Evolutionary conservation across 2,329 filamentous ascomycete genomes (phyloP).

Genomic region (Calonectria pseudoturangicola): DNA sequence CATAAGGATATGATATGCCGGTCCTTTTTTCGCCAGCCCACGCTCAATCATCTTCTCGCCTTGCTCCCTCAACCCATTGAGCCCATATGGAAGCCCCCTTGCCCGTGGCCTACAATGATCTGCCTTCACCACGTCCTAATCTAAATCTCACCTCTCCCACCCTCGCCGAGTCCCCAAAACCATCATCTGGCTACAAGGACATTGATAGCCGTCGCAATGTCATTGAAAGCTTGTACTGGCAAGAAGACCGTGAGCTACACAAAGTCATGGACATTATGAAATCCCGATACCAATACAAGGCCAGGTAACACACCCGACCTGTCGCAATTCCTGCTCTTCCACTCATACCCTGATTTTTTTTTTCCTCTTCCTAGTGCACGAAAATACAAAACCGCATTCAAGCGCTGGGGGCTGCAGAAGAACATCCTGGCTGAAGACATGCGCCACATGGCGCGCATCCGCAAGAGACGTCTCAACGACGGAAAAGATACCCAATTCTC

Average conservation of each 20-base stretch:
- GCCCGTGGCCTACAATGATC: not conserved
- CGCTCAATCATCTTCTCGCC: not conserved
- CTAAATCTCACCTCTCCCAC: not conserved
- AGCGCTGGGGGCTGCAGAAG: conserved; percentile 14
- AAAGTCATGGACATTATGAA: conserved; percentile 12
- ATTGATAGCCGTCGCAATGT: conserved; percentile 19
- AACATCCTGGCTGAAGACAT: conserved; percentile 6
- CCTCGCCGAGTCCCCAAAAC: not conserved
- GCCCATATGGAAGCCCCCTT: conserved; percentile 12
- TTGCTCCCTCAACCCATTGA: not conserved
- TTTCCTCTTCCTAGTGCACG: not conserved
- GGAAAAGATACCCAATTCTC: conserved; percentile 12
- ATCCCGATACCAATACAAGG: not conserved
- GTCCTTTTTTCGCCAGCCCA: not conserved
- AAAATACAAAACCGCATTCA: conserved; percentile 14
- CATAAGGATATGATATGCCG: conserved; percentile 26
- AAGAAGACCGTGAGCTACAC: not conserved
- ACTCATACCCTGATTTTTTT: not conserved
- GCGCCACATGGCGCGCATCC: conserved; percentile 20
- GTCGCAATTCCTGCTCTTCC: not conserved
- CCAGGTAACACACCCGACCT: not conserved
- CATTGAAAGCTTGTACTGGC: conserved; percentile 9
- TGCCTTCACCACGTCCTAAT: not conserved
- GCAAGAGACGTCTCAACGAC: conserved; percentile 10
- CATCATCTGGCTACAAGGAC: conserved; percentile 5